These are phyloP conservation scores for Umbellularia californica DNA, from an alignment of 164 flowering plant species.

Conservation along the genomic window DNA sequence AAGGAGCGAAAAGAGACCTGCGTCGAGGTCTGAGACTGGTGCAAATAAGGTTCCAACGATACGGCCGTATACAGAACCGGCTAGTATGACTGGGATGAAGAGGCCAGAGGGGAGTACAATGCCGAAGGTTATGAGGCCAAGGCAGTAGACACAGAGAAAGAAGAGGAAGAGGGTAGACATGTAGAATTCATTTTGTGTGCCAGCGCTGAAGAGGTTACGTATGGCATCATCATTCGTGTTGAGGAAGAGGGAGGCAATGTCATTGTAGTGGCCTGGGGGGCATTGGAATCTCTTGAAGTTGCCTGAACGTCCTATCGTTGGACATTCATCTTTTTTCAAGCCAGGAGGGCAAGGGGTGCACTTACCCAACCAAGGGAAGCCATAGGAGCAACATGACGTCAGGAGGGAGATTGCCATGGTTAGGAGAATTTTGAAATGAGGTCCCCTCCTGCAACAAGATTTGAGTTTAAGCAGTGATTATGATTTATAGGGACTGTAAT, in stretches of 20 bases:
- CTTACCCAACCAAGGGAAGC: conserved; percentile 73
- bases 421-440: conserved; percentile 54
- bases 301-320: conserved; percentile 66
- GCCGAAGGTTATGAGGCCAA: conserved; percentile 86
- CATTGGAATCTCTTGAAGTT: conserved; percentile 86
- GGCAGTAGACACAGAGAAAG: conserved; percentile 55
- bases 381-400: conserved; percentile 71
- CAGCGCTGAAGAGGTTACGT: conserved; percentile 61
- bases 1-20: conserved; percentile 73
- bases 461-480: neutral
- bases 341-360: conserved; percentile 75
- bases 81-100: conserved; percentile 93
- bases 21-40: conserved; percentile 51
- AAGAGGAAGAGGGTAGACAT: conserved; percentile 47
- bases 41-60: conserved; percentile 53
- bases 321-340: conserved; percentile 47
- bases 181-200: conserved; percentile 46
- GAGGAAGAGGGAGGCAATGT: conserved; percentile 82
- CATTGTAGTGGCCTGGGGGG: conserved; percentile 74
- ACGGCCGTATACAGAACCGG: conserved; percentile 89
- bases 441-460: conserved; percentile 61
- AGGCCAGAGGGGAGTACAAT: conserved; percentile 91
- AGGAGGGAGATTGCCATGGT: conserved; percentile 54
- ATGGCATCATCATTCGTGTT: conserved; percentile 92
- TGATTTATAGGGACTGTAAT: too few relatives aligned